Evolutionary conservation across 2,329 filamentous ascomycete genomes (phyloP).

Genomic region (Tolypocladium cylindrosporum): DNA sequence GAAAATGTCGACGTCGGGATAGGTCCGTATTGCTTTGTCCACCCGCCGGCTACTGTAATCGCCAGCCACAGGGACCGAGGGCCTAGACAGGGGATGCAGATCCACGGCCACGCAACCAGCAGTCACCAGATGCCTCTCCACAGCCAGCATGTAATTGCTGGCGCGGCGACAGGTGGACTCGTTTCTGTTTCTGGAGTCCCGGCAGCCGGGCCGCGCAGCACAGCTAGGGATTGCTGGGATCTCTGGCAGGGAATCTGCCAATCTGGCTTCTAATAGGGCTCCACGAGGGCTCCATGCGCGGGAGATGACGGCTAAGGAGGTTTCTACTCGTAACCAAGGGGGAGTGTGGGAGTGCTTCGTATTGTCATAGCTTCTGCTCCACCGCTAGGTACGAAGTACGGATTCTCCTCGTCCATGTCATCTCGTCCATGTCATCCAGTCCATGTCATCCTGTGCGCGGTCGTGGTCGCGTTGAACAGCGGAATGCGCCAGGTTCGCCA

Average conservation of each 20-base stretch:
- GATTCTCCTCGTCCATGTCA: too few relatives aligned
- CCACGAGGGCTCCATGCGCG: neutral
- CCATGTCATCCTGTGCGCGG: too few relatives aligned
- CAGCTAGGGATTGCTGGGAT: neutral
- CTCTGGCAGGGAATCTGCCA: neutral
- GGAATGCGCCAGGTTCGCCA: neutral
- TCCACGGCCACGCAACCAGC: neutral
- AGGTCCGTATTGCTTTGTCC: neutral
- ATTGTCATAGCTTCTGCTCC: neutral
- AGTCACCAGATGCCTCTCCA: neutral
- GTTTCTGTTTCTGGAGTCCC: neutral
- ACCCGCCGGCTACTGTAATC: too few relatives aligned
- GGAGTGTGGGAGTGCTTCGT: neutral
- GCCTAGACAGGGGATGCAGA: neutral
- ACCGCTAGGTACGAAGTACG: too few relatives aligned
- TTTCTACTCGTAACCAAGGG: neutral
- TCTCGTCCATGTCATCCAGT: too few relatives aligned
- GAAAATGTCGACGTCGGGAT: neutral
- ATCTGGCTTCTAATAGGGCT: neutral
- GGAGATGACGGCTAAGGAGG: neutral
- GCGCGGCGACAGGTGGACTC: neutral
- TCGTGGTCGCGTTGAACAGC: neutral
- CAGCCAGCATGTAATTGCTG: neutral
- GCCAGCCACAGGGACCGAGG: neutral
- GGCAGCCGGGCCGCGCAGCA: neutral